phyloP scores from a whole-genome alignment of 2,329 filamentous ascomycete species.

The Magnaporthales sp. region DNA sequence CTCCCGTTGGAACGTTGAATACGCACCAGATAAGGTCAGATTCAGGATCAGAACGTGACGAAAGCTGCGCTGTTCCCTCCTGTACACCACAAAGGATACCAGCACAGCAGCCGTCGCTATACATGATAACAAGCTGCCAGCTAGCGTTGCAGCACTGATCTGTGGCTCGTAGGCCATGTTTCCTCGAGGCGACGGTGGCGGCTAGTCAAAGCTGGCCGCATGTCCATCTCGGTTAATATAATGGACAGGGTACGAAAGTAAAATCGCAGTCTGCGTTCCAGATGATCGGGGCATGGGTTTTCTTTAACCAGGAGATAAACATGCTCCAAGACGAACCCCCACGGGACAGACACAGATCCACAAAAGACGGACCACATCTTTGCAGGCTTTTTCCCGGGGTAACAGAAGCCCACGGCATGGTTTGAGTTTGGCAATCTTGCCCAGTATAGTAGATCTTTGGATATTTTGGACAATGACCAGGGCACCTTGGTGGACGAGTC shows the following conservation, averaged over 20 bases:
- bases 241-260: neutral
- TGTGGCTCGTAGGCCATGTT: constrained; percentile 4
- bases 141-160: constrained; percentile 9
- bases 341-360: neutral
- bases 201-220: neutral
- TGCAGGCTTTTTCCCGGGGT: neutral
- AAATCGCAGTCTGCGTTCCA: neutral
- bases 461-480: neutral
- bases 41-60: constrained; percentile 16
- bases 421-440: neutral
- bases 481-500: neutral
- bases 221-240: neutral
- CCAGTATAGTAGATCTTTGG: neutral
- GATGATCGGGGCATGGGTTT: neutral
- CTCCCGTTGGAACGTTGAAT: neutral
- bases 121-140: constrained; percentile 11
- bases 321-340: neutral
- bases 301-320: neutral
- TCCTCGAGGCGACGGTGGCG: neutral
- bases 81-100: constrained; percentile 9
- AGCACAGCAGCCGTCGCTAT: constrained; percentile 10
- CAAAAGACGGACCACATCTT: neutral
- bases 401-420: neutral
- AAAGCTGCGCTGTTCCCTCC: constrained; percentile 13
- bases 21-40: constrained; percentile 15